phyloP scores from a whole-genome alignment of 805 yeast species.

The Ogataea kodamae region DNA sequence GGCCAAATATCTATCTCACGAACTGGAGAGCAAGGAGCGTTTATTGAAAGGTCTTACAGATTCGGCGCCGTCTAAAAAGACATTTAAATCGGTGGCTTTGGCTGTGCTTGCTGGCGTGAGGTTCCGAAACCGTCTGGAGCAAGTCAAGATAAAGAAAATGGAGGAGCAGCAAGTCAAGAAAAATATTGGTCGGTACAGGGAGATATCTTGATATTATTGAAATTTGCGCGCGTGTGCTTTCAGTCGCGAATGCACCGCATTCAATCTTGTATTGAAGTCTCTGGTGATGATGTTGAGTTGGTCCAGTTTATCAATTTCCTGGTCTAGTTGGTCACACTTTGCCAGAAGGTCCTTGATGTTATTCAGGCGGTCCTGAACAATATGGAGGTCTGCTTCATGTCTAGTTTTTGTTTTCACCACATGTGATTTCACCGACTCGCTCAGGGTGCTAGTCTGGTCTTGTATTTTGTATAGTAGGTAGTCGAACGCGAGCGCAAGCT shows the following conservation, averaged over 20 bases:
- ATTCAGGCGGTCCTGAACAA: conserved; percentile 20
- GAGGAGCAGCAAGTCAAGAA: conserved; percentile 20
- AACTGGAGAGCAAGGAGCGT: conserved; percentile 27
- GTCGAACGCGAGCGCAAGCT: conserved; percentile 60
- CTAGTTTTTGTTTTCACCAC: conserved; percentile 24
- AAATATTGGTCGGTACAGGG: conserved; percentile 13
- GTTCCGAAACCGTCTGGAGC: conserved; percentile 33
- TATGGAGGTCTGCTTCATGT: conserved; percentile 23
- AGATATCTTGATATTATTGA: conserved; percentile 8
- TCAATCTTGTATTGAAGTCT: conserved; percentile 29
- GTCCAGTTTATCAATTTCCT: conserved; percentile 34
- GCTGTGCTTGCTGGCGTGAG: conserved; percentile 38
- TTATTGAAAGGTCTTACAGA: conserved; percentile 10
- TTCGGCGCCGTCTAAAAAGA: conserved; percentile 18
- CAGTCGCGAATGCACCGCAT: conserved; percentile 20
- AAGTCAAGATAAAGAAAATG: conserved; percentile 15
- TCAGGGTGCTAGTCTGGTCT: conserved; percentile 46
- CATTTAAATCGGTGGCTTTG: conserved; percentile 30
- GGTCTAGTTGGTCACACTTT: conserved; percentile 26
- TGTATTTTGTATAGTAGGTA: conserved; percentile 60
- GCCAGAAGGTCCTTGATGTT: conserved; percentile 18
- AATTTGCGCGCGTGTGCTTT: conserved; percentile 17
- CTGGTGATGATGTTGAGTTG: conserved; percentile 31
- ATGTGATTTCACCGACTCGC: conserved; percentile 28
- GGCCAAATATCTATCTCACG: conserved; percentile 30